Evolutionary conservation across 371 early-diverging fungal genomes (phyloP).

Genomic region (Batrachochytrium dendrobatidis): DNA sequence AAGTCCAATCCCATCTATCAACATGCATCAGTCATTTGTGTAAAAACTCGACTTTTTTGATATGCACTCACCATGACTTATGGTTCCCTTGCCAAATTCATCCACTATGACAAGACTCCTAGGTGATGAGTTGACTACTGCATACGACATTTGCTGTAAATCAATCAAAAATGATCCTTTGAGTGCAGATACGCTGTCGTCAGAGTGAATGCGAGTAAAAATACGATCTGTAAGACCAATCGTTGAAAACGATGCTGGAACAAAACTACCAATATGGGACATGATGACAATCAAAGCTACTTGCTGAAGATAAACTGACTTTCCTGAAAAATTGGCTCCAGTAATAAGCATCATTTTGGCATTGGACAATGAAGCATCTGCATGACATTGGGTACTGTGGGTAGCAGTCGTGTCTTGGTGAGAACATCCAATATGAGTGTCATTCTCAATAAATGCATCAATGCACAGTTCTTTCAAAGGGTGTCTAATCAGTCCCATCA

Average conservation of each 20-base stretch:
- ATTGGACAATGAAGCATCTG: conserved; percentile 6
- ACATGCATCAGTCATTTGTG: neutral
- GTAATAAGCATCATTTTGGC: conserved; percentile 56
- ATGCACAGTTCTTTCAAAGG: conserved; percentile 62
- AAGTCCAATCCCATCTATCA: conserved; percentile 52
- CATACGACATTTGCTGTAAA: conserved; percentile 55
- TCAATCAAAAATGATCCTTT: conserved; percentile 63
- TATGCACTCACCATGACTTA: neutral
- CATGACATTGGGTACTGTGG: neutral
- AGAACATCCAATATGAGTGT: conserved; percentile 40
- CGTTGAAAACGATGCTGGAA: conserved; percentile 46
- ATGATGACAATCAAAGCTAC: conserved; percentile 65
- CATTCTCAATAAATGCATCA: conserved; percentile 59
- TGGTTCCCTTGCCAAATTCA: conserved; percentile 54
- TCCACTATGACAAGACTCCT: conserved; percentile 55
- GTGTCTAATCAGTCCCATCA: too few relatives aligned
- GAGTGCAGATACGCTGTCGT: conserved; percentile 34
- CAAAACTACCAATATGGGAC: conserved; percentile 76
- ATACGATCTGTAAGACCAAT: conserved; percentile 55
- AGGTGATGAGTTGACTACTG: conserved; percentile 33
- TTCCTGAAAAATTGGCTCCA: conserved; percentile 74
- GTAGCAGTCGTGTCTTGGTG: neutral
- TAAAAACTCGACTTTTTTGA: neutral
- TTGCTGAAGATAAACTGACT: conserved; percentile 72
- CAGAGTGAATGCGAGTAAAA: conserved; percentile 47